Percentiles rank a stretch among this genome's conserved stretches.
Conservation (phyloP, 495 filamentous ascomycete genomes). For the Geoglossum glabrum region DNA sequence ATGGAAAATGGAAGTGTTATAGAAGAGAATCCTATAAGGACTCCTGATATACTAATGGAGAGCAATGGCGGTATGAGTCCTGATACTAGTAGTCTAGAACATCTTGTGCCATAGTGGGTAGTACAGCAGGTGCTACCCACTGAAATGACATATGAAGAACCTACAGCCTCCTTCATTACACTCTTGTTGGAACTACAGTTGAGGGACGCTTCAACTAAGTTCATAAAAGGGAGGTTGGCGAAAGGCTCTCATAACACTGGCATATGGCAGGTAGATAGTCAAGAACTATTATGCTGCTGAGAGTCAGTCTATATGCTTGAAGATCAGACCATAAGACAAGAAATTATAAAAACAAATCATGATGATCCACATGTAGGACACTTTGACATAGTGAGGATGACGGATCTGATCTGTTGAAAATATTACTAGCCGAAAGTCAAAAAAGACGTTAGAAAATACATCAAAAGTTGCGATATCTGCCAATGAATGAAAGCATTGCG, state of each 20-base stretch:
- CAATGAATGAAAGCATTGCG: slow-evolving; percentile 6
- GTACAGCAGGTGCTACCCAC: neutral
- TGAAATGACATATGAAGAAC: slow-evolving; percentile 1
- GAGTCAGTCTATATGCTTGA: neutral
- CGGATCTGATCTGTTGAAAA: slow-evolving; percentile 2
- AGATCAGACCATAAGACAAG: neutral
- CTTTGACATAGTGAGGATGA: neutral
- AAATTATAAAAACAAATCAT: slow-evolving; percentile 2
- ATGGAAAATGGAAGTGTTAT: neutral
- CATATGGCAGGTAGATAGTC: neutral
- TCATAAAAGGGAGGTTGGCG: too few species aligned
- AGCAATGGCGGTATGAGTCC: neutral
- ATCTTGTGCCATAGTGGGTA: neutral
- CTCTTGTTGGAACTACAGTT: neutral
- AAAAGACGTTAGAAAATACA: slow-evolving; percentile 8
- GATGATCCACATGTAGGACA: slow-evolving; percentile 2
- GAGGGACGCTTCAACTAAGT: neutral
- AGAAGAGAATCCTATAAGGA: neutral
- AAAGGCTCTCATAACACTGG: neutral
- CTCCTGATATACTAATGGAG: neutral
- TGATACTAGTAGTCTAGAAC: slow-evolving; percentile 2
- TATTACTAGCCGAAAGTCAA: neutral
- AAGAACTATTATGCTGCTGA: neutral
- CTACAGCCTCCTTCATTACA: neutral
- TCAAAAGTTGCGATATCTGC: slow-evolving; percentile 8